A percentile compares a stretch with the other conserved stretches of the same genome.
Conservation (phyloP, 257 asterid species). For the Ilex asprella region DNA sequence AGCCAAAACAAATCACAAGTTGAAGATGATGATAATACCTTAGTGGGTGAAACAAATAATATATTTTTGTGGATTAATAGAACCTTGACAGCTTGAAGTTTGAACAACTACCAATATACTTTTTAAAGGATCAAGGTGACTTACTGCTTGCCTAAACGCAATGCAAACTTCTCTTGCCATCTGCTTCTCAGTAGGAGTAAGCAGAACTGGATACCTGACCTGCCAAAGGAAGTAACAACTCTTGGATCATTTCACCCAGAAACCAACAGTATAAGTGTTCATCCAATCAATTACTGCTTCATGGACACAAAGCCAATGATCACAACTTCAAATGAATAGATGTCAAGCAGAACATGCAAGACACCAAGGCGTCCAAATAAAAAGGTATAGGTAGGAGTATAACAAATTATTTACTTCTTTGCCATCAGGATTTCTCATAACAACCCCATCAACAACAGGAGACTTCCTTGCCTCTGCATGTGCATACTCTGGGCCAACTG, state of each 20-base stretch:
- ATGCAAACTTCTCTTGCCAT: constrained; percentile 96
- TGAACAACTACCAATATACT: too few species aligned
- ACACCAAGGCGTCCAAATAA: too few species aligned
- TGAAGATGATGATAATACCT: too few species aligned
- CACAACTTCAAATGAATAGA: too few species aligned
- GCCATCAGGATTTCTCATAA: constrained; percentile 96
- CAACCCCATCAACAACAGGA: constrained; percentile 99
- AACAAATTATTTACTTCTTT: constrained; percentile 54
- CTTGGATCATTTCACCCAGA: constrained; percentile 6
- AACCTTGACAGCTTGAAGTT: too few species aligned
- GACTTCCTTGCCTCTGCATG: constrained; percentile 99
- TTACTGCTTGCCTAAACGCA: constrained; percentile 95
- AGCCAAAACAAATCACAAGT: too few species aligned
- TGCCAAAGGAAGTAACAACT: constrained; percentile 26
- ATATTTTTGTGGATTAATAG: too few species aligned
- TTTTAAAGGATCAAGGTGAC: constrained; percentile 16
- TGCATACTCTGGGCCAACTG: constrained; percentile 98
- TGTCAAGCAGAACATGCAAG: too few species aligned
- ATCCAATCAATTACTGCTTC: too few species aligned
- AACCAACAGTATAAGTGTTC: not conserved
- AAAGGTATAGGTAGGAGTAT: too few species aligned
- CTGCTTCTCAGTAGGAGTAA: constrained; percentile 92
- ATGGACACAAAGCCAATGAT: too few species aligned
- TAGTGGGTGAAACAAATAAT: too few species aligned
- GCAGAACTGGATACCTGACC: constrained; percentile 98